These are phyloP conservation scores for Prunus kanzakura DNA, from an alignment of 306 rosid species.

Conservation along the genomic window DNA sequence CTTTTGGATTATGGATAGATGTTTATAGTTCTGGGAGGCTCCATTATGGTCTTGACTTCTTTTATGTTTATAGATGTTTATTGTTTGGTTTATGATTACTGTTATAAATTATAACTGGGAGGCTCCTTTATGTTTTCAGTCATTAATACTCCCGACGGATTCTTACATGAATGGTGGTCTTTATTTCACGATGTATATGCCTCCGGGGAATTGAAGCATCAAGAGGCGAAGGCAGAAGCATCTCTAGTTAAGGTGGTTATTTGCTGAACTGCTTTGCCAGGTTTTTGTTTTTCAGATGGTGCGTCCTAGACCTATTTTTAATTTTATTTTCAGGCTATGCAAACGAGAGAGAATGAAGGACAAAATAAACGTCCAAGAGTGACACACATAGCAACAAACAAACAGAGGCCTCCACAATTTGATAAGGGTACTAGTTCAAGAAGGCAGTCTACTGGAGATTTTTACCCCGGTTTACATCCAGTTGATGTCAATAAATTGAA, in stretches of 20 bases:
- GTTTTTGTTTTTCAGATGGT: conserved; percentile 1
- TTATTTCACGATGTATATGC: conserved; percentile 29
- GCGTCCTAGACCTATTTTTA: neutral
- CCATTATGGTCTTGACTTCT: no score
- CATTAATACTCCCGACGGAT: conserved; percentile 37
- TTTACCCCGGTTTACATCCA: conserved; percentile 17
- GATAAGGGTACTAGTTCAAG: conserved; percentile 20
- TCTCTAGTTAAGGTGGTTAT: conserved; percentile 21
- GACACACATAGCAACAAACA: conserved; percentile 20
- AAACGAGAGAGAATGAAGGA: conserved; percentile 16
- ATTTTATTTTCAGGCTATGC: conserved; percentile 36
- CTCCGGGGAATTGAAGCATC: neutral
- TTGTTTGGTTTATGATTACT: neutral
- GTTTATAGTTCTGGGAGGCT: neutral
- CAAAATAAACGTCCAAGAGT: conserved; percentile 8
- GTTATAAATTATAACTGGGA: neutral
- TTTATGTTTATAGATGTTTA: no score
- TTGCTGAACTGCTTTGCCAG: neutral
- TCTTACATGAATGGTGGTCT: conserved; percentile 64
- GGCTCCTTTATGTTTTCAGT: conserved; percentile 15
- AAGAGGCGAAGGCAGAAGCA: conserved; percentile 23
- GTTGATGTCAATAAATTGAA: conserved; percentile 12
- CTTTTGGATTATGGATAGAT: neutral
- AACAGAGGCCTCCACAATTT: conserved; percentile 26
- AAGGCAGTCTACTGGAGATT: conserved; percentile 5